phyloP scores from a whole-genome alignment of 257 asterid species.

The Pogostemon cablin region DNA sequence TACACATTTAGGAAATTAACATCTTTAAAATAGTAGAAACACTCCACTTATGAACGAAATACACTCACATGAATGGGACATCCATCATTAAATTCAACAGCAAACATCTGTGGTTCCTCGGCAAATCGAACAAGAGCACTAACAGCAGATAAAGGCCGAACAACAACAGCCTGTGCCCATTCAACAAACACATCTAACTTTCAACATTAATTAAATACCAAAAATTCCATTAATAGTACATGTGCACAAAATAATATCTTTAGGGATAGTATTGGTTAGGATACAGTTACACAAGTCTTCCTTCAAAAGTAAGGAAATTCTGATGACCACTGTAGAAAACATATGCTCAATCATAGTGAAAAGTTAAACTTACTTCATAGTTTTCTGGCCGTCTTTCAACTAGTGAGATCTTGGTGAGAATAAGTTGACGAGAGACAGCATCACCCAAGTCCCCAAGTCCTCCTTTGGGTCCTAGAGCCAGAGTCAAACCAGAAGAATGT shows the following conservation, averaged over 20 bases:
- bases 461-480: constrained; percentile 93
- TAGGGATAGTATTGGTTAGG: constrained; percentile 15
- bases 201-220: constrained; percentile 28
- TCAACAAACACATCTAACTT: constrained; percentile 32
- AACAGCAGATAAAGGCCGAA: constrained; percentile 88
- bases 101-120: constrained; percentile 99
- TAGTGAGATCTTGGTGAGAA: constrained; percentile 87
- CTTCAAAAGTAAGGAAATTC: constrained; percentile 20
- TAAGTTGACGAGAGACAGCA: constrained; percentile 93
- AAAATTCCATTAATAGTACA: constrained; percentile 23
- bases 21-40: constrained; percentile 29
- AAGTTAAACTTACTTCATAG: constrained; percentile 80
- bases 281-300: constrained; percentile 13
- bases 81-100: constrained; percentile 96
- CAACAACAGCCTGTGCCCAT: constrained; percentile 84
- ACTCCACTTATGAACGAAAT: constrained; percentile 30
- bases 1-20: constrained; percentile 19
- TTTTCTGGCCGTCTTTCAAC: constrained; percentile 98
- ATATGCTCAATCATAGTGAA: constrained; percentile 29
- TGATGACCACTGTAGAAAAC: constrained; percentile 20
- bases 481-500: constrained; percentile 71
- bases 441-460: constrained; percentile 97
- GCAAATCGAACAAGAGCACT: constrained; percentile 97
- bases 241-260: constrained; percentile 29
- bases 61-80: constrained; percentile 88